These are phyloP conservation scores for Hyphopichia homilentoma DNA, from an alignment of 805 yeast species.

Conservation along the genomic window DNA sequence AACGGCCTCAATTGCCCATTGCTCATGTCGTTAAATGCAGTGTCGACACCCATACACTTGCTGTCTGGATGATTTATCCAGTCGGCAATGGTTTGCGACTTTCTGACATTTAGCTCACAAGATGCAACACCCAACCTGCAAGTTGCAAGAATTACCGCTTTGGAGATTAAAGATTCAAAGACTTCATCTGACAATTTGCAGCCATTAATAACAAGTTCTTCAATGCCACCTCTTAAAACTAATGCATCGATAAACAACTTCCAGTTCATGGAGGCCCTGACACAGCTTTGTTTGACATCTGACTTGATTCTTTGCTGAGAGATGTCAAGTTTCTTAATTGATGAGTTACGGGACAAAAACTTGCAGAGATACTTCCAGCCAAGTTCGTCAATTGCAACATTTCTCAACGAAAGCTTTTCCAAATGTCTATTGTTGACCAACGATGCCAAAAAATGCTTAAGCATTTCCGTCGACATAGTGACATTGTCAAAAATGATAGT, in stretches of 20 bases:
- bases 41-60: conserved; percentile 52
- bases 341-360: conserved; percentile 39
- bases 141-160: conserved; percentile 41
- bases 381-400: conserved; percentile 48
- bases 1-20: conserved; percentile 45
- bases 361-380: conserved; percentile 54
- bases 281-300: conserved; percentile 33
- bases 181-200: conserved; percentile 44
- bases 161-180: conserved; percentile 37
- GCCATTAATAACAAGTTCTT: conserved; percentile 56
- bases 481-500: conserved; percentile 58
- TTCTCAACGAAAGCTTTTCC: conserved; percentile 52
- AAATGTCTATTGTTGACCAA: conserved; percentile 39
- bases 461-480: conserved; percentile 51
- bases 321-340: conserved; percentile 50
- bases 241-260: conserved; percentile 42
- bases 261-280: conserved; percentile 54
- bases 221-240: conserved; percentile 48
- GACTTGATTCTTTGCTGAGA: conserved; percentile 52
- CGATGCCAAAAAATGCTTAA: conserved; percentile 45
- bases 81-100: conserved; percentile 39
- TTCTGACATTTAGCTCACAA: conserved; percentile 41
- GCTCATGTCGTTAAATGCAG: conserved; percentile 52
- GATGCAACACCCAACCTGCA: conserved; percentile 53
- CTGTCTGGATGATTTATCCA: conserved; percentile 45